A percentile compares a stretch with the other conserved stretches of the same genome.
phyloP scores from a whole-genome alignment of 345 rosid species.

The Dovyalis caffra region DNA sequence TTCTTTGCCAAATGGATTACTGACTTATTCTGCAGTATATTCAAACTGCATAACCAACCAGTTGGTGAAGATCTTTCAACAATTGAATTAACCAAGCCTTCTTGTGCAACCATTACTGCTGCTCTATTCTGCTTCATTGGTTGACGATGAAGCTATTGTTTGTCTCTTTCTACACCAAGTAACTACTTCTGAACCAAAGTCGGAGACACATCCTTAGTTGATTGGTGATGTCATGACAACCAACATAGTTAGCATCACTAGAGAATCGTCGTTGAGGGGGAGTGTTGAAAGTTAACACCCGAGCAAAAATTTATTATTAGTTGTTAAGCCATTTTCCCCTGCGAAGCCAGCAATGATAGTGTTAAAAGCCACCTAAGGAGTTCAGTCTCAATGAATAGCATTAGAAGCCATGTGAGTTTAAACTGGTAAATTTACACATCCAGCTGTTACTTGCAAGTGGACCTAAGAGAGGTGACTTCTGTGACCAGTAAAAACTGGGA shows the following conservation, averaged over 20 bases:
- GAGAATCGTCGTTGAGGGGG: not conserved
- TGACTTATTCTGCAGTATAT: too few species aligned
- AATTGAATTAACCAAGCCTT: not conserved
- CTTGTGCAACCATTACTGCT: not conserved
- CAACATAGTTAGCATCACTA: not conserved
- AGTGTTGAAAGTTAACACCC: not conserved
- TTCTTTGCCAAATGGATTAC: too few species aligned
- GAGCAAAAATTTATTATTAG: not conserved
- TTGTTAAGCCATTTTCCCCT: not conserved
- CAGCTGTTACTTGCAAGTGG: not conserved
- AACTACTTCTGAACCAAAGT: not conserved
- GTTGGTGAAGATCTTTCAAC: not conserved
- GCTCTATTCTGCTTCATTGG: not conserved
- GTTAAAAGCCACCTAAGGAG: not conserved
- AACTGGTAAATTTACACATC: not conserved
- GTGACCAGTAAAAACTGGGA: not conserved
- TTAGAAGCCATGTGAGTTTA: not conserved
- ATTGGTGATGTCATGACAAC: not conserved
- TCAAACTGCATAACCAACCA: too few species aligned
- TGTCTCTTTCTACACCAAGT: not conserved
- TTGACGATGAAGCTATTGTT: not conserved
- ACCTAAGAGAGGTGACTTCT: not conserved
- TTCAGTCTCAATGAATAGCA: not conserved
- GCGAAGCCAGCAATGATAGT: not conserved
- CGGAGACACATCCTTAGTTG: not conserved